Conservation (phyloP, 768 basidiomycete species). For the Russula griseocarnosa region DNA sequence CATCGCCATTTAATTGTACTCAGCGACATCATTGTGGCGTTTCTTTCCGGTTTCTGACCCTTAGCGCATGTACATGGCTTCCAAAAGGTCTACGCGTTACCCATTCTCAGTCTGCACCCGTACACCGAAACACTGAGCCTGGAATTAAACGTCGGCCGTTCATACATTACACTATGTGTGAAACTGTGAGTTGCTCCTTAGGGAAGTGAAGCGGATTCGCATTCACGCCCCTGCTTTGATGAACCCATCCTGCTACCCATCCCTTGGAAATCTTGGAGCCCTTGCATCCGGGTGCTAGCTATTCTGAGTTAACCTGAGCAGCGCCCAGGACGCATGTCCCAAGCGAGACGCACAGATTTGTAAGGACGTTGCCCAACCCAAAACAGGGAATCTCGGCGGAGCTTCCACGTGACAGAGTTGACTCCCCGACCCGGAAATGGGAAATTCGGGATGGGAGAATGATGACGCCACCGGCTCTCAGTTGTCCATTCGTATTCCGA, state of each 20-base stretch:
- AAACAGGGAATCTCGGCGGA: not conserved
- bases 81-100: not conserved
- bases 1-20: not conserved
- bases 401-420: not conserved
- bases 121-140: not conserved
- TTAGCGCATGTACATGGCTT: not conserved
- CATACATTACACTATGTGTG: not conserved
- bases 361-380: not conserved
- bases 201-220: not conserved
- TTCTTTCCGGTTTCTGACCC: not conserved
- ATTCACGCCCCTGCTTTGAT: not conserved
- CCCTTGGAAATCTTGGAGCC: not conserved
- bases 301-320: slow-evolving; percentile 1
- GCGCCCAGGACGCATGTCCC: slow-evolving; percentile 4
- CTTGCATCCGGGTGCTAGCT: not conserved
- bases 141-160: not conserved
- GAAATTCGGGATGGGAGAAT: slow-evolving; percentile 1
- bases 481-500: slow-evolving; percentile 3
- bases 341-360: not conserved
- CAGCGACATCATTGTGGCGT: not conserved
- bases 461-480: slow-evolving; percentile 5
- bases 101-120: not conserved
- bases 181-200: not conserved
- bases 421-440: not conserved
- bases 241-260: not conserved